phyloP scores from a whole-genome alignment of 2,329 filamentous ascomycete genomes.

The Alternaria conjuncta region DNA sequence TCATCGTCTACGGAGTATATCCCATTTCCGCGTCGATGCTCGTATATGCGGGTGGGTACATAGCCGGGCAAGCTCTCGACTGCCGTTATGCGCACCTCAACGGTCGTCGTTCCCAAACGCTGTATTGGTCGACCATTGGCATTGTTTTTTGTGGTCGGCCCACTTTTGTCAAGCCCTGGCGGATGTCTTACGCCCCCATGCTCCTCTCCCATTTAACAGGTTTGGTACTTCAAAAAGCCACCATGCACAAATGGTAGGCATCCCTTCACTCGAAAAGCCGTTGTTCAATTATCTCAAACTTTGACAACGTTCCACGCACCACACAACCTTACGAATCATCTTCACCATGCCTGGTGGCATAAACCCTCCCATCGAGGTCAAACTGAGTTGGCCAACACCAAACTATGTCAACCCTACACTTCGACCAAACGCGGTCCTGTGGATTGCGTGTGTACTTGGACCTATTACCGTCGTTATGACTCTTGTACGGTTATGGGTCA shows the following conservation, averaged over 20 bases:
- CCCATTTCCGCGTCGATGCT: slow-evolving; percentile 3
- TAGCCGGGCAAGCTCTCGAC: slow-evolving; percentile 1
- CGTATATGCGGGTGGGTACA: slow-evolving; percentile 7
- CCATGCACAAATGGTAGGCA: slow-evolving; percentile 28
- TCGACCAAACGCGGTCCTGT: slow-evolving; percentile 24
- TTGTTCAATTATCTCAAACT: not conserved
- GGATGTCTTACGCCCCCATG: slow-evolving; percentile 7
- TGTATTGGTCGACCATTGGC: slow-evolving; percentile 1
- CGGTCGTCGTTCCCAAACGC: not conserved
- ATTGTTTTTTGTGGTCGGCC: slow-evolving; percentile 2
- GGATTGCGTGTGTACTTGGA: slow-evolving; percentile 30
- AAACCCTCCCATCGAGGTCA: slow-evolving; percentile 33
- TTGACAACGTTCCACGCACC: not conserved
- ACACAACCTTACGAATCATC: not conserved
- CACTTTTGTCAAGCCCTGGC: slow-evolving; percentile 6
- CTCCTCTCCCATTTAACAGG: slow-evolving; percentile 1
- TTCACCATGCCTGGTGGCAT: slow-evolving; percentile 40
- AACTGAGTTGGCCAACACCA: slow-evolving; percentile 31
- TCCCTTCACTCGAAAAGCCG: slow-evolving; percentile 12
- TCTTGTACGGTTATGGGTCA: slow-evolving; percentile 37
- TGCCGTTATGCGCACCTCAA: slow-evolving; percentile 5
- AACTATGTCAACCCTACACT: slow-evolving; percentile 32
- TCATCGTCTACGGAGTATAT: not conserved
- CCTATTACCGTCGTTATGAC: slow-evolving; percentile 31
- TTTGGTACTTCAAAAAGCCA: slow-evolving; percentile 10